A percentile compares a stretch with the other conserved stretches of the same genome.
Conservation (phyloP, 192 early-diverging fungal genomes). For the Entophlyctis luteolus region DNA sequence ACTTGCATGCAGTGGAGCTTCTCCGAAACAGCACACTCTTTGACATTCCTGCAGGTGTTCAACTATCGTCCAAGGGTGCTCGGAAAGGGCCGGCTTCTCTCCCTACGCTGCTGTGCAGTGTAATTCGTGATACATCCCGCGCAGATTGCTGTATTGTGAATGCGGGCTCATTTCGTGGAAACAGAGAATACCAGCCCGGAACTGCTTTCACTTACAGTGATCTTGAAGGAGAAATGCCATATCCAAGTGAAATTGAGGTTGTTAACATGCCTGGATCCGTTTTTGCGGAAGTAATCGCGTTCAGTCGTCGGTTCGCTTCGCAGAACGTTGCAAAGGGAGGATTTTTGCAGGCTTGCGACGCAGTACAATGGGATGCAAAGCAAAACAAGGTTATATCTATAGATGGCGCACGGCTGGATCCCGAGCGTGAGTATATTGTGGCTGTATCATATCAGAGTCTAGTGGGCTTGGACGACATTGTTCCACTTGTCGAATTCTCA, state of each 20-base stretch:
- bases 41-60: neutral
- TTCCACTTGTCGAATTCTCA: neutral
- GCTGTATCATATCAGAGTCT: neutral
- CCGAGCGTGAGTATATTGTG: neutral
- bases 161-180: conserved; percentile 17
- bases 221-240: conserved; percentile 17
- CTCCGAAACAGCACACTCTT: neutral
- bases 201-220: conserved; percentile 10
- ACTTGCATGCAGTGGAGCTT: neutral
- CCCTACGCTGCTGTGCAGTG: neutral
- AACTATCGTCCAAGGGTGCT: neutral
- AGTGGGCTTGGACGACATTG: conserved; percentile 10
- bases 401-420: neutral
- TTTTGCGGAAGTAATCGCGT: neutral
- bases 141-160: conserved; percentile 13
- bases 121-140: neutral
- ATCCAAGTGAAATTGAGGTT: neutral
- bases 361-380: conserved; percentile 1
- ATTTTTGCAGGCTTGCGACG: conserved; percentile 7
- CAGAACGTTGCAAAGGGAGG: conserved; percentile 17
- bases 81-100: neutral
- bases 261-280: neutral
- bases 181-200: neutral
- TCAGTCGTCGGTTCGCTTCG: neutral
- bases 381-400: neutral